Percentiles rank a stretch among this genome's conserved stretches.
phyloP scores from a whole-genome alignment of 2,329 filamentous ascomycete genomes.

The Nemania bipapillata region DNA sequence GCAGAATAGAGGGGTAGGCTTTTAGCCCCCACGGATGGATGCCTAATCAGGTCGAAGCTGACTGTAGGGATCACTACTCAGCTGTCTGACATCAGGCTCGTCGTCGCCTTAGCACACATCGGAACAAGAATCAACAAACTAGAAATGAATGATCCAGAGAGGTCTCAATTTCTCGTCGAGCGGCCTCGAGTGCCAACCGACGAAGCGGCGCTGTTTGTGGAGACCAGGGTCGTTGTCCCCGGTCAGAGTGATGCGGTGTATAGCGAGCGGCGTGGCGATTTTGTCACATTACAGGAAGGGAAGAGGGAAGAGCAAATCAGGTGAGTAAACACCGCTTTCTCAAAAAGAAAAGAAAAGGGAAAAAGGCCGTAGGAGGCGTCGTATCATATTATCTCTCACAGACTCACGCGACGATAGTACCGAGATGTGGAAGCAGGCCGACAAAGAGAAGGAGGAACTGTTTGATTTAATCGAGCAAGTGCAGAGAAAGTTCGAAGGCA shows the following conservation, averaged over 20 bases:
- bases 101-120: background rate
- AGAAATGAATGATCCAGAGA: conserved; percentile 9
- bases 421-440: conserved; percentile 27
- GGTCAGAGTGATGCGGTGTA: conserved; percentile 8
- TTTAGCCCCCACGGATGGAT: background rate
- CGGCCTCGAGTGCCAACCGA: conserved; percentile 19
- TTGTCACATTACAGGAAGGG: conserved; percentile 21
- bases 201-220: conserved; percentile 19
- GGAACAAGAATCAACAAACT: background rate
- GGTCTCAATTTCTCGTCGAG: conserved; percentile 16
- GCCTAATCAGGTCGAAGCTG: background rate
- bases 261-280: conserved; percentile 21
- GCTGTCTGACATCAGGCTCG: background rate
- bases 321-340: background rate
- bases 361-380: background rate
- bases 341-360: no score
- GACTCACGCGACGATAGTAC: conserved; percentile 4
- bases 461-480: conserved; percentile 26
- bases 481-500: conserved; percentile 14
- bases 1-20: background rate
- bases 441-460: conserved; percentile 20
- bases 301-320: conserved; percentile 22
- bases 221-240: conserved; percentile 7
- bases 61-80: background rate
- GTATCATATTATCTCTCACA: background rate